These are phyloP conservation scores for Apiotrichum gracile DNA, from an alignment of 1,284 basidiomycete genomes.

Conservation along the genomic window DNA sequence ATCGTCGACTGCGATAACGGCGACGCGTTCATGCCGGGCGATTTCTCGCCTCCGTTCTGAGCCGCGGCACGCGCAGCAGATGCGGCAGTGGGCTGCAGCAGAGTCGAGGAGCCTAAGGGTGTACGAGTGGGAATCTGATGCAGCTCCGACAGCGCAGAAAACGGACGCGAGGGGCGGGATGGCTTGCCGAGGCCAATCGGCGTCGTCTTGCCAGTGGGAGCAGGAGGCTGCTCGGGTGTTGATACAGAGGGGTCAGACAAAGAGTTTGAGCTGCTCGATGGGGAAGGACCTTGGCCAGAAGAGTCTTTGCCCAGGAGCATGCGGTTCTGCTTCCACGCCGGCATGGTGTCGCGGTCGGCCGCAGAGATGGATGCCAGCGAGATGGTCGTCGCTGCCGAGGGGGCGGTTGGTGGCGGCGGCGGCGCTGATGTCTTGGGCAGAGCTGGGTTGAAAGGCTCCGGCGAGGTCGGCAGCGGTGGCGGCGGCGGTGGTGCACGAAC, in stretches of 20 bases:
- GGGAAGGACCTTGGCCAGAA: background rate
- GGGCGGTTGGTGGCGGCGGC: too few species aligned
- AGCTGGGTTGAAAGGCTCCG: slow-evolving; percentile 4
- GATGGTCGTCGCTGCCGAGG: too few species aligned
- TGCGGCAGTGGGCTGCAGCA: slow-evolving; percentile 15
- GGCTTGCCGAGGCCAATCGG: slow-evolving; percentile 10
- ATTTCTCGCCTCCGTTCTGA: slow-evolving; percentile 1
- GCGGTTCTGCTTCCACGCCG: slow-evolving; percentile 24
- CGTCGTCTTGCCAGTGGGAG: background rate
- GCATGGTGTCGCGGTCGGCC: slow-evolving; percentile 4
- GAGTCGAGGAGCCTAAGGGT: slow-evolving; percentile 2
- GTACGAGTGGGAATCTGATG: slow-evolving; percentile 12
- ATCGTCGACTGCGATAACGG: background rate
- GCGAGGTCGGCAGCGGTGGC: background rate
- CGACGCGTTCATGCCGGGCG: background rate
- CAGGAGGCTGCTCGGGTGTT: background rate
- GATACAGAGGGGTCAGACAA: background rate
- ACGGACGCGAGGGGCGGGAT: background rate
- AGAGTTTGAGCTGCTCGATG: too few species aligned
- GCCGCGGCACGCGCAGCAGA: slow-evolving; percentile 8
- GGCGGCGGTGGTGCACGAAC: background rate
- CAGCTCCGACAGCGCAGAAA: slow-evolving; percentile 5
- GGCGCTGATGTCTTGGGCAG: too few species aligned
- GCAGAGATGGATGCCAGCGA: background rate
- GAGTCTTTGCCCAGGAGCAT: slow-evolving; percentile 17